Percentiles rank a stretch among this genome's conserved stretches.
Conservation (phyloP, 1,139 yeast genomes). For the Pichia sp. region DNA sequence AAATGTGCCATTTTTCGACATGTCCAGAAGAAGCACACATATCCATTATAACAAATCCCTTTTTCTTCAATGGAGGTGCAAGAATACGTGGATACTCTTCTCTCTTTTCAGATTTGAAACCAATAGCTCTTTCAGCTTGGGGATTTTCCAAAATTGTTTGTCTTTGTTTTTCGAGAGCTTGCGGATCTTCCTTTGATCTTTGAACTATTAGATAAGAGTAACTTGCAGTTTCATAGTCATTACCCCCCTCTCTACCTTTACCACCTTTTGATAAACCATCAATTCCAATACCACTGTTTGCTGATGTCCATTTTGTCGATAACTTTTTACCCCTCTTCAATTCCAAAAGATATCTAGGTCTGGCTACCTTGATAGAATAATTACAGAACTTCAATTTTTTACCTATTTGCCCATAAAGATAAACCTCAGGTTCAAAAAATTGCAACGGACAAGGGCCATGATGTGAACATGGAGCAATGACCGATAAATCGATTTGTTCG, state of each 20-base stretch:
- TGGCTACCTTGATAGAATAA: slow-evolving; percentile 59
- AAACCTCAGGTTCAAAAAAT: slow-evolving; percentile 61
- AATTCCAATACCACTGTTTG: slow-evolving; percentile 45
- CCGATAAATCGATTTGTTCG: slow-evolving; percentile 41
- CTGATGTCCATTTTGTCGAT: slow-evolving; percentile 64
- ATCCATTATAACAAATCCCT: slow-evolving; percentile 75
- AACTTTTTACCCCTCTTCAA: slow-evolving; percentile 73
- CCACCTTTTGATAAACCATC: slow-evolving; percentile 42
- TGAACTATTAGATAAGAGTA: slow-evolving; percentile 71
- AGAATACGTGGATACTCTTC: slow-evolving; percentile 69
- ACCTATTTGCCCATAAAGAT: slow-evolving; percentile 52
- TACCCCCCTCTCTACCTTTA: slow-evolving; percentile 68
- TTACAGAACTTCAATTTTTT: slow-evolving; percentile 66
- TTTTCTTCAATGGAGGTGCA: slow-evolving; percentile 64
- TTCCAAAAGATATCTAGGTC: slow-evolving; percentile 75
- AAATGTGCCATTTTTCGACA: slow-evolving; percentile 80
- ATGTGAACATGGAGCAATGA: slow-evolving; percentile 89
- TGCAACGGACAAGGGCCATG: slow-evolving; percentile 86
- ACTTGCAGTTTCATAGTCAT: slow-evolving; percentile 63
- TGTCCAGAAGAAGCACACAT: slow-evolving; percentile 75
- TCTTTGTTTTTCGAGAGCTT: slow-evolving; percentile 27
- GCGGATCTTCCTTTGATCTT: slow-evolving; percentile 39
- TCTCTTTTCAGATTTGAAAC: slow-evolving; percentile 27
- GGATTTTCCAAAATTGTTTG: not conserved
- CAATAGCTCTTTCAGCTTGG: slow-evolving; percentile 18